Conservation (phyloP, 2,329 filamentous ascomycete species). For the Cyanodermella asteris region DNA sequence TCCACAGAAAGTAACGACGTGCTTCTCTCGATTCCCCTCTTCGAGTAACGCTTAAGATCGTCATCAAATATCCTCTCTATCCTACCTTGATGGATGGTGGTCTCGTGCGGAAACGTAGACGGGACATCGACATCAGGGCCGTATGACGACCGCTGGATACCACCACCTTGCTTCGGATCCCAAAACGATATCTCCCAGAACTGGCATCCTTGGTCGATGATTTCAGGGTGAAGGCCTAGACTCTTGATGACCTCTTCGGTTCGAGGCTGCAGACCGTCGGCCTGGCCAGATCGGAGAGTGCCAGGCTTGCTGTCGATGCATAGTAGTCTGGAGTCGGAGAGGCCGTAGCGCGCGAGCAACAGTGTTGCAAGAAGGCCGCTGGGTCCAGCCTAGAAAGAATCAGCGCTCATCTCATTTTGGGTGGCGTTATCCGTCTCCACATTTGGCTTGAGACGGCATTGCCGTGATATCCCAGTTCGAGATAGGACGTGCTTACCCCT, state of each 20-base stretch:
- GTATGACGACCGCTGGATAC: constrained; percentile 24
- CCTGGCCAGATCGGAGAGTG: constrained; percentile 18
- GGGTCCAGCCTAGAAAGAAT: no score
- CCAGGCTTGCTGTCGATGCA: constrained; percentile 21
- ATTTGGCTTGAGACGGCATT: no score
- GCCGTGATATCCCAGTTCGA: no score
- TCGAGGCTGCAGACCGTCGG: constrained; percentile 21
- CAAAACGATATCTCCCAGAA: constrained; percentile 29
- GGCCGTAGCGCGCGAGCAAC: constrained; percentile 20
- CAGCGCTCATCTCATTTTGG: no score
- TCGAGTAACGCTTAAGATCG: constrained; percentile 25
- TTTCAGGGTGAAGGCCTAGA: constrained; percentile 18
- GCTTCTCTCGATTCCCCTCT: constrained; percentile 39
- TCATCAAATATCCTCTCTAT: constrained; percentile 48
- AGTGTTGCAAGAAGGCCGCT: constrained; percentile 5
- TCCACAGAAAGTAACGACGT: no score
- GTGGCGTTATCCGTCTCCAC: no score
- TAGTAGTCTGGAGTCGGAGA: constrained; percentile 18
- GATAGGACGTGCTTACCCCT: no score
- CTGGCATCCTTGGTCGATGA: constrained; percentile 18
- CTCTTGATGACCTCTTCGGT: constrained; percentile 22
- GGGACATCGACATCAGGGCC: constrained; percentile 35
- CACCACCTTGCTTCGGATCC: constrained; percentile 2
- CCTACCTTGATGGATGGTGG: constrained; percentile 47
- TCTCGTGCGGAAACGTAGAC: constrained; percentile 48